Percentiles rank a stretch among this genome's conserved stretches.
These are phyloP conservation scores for Cubamyces sp. DNA, from an alignment of 768 basidiomycete genomes.

Conservation along the genomic window DNA sequence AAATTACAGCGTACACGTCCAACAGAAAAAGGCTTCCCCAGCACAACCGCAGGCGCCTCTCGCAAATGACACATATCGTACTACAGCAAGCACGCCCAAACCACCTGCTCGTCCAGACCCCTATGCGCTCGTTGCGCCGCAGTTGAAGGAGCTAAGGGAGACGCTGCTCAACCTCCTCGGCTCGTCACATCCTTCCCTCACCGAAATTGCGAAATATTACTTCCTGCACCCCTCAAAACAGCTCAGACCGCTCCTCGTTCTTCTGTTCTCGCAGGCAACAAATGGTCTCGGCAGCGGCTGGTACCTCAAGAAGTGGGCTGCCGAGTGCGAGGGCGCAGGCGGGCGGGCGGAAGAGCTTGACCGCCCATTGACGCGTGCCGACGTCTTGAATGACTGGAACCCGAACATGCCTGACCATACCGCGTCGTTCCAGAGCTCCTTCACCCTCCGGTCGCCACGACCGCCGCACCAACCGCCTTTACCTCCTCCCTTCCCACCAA, in stretches of 20 bases:
- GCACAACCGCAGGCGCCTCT: conserved; percentile 26
- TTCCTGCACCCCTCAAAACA: conserved; percentile 90
- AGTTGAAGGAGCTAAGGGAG: conserved; percentile 71
- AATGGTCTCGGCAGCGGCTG: conserved; percentile 83
- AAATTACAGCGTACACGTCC: conserved; percentile 32
- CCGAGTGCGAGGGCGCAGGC: conserved; percentile 57
- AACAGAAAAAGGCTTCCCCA: conserved; percentile 25
- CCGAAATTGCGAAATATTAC: conserved; percentile 90
- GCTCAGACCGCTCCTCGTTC: conserved; percentile 84
- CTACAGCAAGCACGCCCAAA: conserved; percentile 9
- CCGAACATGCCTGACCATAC: conserved; percentile 82
- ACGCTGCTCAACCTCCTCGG: conserved; percentile 81
- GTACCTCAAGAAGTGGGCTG: conserved; percentile 61
- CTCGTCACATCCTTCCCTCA: conserved; percentile 85
- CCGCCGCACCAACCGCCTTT: conserved; percentile 41
- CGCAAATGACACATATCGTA: conserved; percentile 35
- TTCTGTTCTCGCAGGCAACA: conserved; percentile 90
- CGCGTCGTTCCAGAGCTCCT: conserved; percentile 59
- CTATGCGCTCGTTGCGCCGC: conserved; percentile 67
- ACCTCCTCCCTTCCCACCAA: conserved; percentile 27
- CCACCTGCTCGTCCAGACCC: conserved; percentile 56
- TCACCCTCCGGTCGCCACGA: conserved; percentile 47
- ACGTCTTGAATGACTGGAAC: conserved; percentile 91
- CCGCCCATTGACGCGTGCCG: conserved; percentile 74
- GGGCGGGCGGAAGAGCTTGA: conserved; percentile 68